Evolutionary conservation across 2,329 filamentous ascomycete genomes (phyloP).

Genomic region (Sporothrix pallida): DNA sequence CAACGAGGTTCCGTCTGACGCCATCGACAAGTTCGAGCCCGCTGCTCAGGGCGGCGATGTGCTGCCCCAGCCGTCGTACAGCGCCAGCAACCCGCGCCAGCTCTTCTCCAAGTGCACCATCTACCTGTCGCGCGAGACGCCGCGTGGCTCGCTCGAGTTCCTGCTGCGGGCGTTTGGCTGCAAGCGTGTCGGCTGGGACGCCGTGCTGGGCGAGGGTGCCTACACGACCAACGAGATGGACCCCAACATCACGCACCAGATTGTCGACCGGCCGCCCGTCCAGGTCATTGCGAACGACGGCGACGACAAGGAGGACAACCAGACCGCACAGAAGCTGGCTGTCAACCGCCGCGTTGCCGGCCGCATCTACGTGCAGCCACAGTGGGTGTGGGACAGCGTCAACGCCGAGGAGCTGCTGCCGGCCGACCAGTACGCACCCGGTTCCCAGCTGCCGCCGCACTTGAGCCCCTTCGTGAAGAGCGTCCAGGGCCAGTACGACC

Average conservation of each 20-base stretch:
- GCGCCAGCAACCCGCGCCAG: constrained; percentile 69
- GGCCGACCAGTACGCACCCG: constrained; percentile 86
- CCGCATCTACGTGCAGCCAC: constrained; percentile 90
- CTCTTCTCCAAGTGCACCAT: constrained; percentile 90
- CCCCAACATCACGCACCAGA: constrained; percentile 90
- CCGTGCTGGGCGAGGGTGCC: constrained; percentile 85
- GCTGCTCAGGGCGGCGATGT: constrained; percentile 83
- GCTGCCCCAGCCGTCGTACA: constrained; percentile 75
- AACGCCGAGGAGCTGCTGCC: constrained; percentile 90
- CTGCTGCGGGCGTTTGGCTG: constrained; percentile 92
- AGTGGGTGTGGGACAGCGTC: constrained; percentile 98
- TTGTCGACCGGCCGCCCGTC: constrained; percentile 86
- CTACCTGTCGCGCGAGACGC: constrained; percentile 92
- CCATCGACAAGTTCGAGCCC: constrained; percentile 91
- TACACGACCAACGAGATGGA: constrained; percentile 91
- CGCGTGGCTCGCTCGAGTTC: constrained; percentile 88
- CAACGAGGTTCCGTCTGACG: constrained; percentile 58
- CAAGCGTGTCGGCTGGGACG: constrained; percentile 94
- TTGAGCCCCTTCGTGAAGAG: constrained; percentile 93
- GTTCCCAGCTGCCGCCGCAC: constrained; percentile 88
- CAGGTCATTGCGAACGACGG: constrained; percentile 58
- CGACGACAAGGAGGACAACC: constrained; percentile 69
- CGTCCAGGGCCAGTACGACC: constrained; percentile 88
- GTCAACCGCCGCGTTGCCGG: constrained; percentile 82
- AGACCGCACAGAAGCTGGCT: constrained; percentile 63